Evolutionary conservation across 441 rosid species (phyloP).

Genomic region (Pelargonium fulgidum): DNA sequence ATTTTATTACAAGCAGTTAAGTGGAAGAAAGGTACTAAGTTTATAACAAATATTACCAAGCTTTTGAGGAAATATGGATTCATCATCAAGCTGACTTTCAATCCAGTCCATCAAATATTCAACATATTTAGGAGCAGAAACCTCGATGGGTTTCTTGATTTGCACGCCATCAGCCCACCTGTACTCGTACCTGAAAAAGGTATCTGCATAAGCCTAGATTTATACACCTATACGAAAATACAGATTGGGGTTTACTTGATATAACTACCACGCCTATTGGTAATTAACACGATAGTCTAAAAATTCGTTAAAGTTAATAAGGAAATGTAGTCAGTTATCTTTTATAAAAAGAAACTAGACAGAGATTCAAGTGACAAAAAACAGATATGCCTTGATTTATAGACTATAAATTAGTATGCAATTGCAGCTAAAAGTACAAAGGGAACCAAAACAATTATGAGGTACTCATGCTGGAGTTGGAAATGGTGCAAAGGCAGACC

Average conservation of each 20-base stretch:
- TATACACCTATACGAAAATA: not conserved
- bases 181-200: conserved; percentile 66
- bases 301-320: not conserved
- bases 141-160: conserved; percentile 95
- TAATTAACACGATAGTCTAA: not conserved
- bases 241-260: conserved; percentile 4
- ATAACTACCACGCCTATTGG: not conserved
- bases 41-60: conserved; percentile 53
- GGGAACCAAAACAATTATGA: too few relatives aligned
- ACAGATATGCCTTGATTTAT: not conserved
- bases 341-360: not conserved
- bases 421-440: too few relatives aligned
- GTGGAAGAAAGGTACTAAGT: not conserved
- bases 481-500: not conserved
- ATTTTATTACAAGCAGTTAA: conserved; percentile 1
- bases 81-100: conserved; percentile 90
- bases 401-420: not conserved
- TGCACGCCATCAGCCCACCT: conserved; percentile 99
- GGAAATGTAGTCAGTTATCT: not conserved
- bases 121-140: conserved; percentile 95
- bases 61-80: conserved; percentile 90
- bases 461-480: not conserved
- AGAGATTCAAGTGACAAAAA: not conserved
- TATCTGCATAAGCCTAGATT: conserved; percentile 12
- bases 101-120: conserved; percentile 99